Evolutionary conservation across 106 monocot species (phyloP).

Genomic region (Apostasia ramifera): DNA sequence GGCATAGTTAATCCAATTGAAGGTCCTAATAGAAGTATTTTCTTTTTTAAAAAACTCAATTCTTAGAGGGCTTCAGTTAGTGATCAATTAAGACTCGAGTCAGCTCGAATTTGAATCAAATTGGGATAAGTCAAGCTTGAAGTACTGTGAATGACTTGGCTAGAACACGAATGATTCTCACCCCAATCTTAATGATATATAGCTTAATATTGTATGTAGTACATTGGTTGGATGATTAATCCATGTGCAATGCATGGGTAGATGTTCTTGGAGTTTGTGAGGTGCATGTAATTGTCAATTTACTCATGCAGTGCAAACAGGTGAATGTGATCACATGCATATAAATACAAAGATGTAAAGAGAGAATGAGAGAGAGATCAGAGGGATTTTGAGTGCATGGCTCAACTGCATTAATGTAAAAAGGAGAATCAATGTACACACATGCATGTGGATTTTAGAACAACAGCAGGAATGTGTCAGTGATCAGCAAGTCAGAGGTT

Average conservation of each 20-base stretch:
- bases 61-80: too few relatives aligned
- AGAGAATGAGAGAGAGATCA: background rate
- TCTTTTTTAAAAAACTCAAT: too few relatives aligned
- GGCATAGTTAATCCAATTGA: too few relatives aligned
- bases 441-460: slow-evolving; percentile 17
- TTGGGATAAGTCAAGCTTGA: too few relatives aligned
- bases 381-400: background rate
- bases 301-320: too few relatives aligned
- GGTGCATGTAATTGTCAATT: too few relatives aligned
- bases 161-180: background rate
- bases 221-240: background rate
- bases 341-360: background rate
- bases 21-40: too few relatives aligned
- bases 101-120: too few relatives aligned
- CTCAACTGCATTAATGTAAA: background rate
- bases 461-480: slow-evolving; percentile 23
- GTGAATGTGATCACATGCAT: background rate
- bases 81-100: too few relatives aligned
- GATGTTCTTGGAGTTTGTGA: background rate
- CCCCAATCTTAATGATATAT: background rate
- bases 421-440: background rate
- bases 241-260: background rate
- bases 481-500: background rate
- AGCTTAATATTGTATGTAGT: background rate
- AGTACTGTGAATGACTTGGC: too few relatives aligned